Percentiles rank a stretch among this genome's conserved stretches.
phyloP scores from a whole-genome alignment of 148 eudicot genomes.

The Silene uniflora region DNA sequence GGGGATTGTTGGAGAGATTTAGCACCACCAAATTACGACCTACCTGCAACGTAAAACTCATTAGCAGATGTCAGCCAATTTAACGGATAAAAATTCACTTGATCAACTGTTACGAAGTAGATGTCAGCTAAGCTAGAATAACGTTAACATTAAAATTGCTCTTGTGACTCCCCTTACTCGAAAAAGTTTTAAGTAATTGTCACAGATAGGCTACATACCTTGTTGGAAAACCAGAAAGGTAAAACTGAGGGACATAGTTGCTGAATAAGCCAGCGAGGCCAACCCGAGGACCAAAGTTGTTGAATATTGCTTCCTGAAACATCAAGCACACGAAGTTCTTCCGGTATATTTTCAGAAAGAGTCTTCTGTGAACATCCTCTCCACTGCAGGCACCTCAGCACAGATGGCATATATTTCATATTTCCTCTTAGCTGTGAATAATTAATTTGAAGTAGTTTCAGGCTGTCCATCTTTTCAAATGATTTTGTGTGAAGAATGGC shows the following conservation, averaged over 20 bases:
- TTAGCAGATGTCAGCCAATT: not conserved
- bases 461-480: constrained; percentile 35
- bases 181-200: too few relatives aligned
- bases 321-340: constrained; percentile 52
- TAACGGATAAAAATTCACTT: not conserved
- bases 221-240: not conserved
- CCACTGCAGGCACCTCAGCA: constrained; percentile 61
- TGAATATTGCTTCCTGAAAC: constrained; percentile 49
- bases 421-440: constrained; percentile 43
- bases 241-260: not conserved
- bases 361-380: constrained; percentile 38
- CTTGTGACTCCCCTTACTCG: too few relatives aligned
- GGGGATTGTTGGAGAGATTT: constrained; percentile 40
- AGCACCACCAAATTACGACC: constrained; percentile 46
- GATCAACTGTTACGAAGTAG: too few relatives aligned
- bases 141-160: too few relatives aligned
- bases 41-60: constrained; percentile 33
- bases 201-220: constrained; percentile 26
- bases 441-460: constrained; percentile 51
- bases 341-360: constrained; percentile 35
- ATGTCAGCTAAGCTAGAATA: too few relatives aligned
- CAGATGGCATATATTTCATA: constrained; percentile 39
- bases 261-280: constrained; percentile 18
- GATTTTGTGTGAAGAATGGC: constrained; percentile 25
- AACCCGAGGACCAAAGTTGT: constrained; percentile 32